Evolutionary conservation across 2,329 filamentous ascomycete genomes (phyloP).

Genomic region (Echinosphaeria canescens): DNA sequence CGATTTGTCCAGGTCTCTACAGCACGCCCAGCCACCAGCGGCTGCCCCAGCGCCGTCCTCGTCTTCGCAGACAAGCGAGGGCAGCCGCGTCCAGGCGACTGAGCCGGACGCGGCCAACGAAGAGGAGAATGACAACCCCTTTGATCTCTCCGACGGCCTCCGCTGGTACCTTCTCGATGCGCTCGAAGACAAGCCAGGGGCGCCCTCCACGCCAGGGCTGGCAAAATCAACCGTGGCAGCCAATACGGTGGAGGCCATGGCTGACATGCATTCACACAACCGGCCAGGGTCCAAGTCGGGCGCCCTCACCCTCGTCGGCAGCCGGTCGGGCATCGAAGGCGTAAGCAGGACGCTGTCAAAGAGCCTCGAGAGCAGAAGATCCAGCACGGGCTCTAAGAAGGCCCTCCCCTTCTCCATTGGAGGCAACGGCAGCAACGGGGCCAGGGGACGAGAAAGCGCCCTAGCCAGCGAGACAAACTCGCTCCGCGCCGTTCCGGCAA

Average conservation of each 20-base stretch:
- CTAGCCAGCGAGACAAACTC: constrained; percentile 37
- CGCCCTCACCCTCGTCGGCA: constrained; percentile 9
- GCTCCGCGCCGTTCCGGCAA: constrained; percentile 24
- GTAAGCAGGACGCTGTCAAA: constrained; percentile 64
- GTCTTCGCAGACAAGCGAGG: constrained; percentile 2
- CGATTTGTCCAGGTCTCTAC: constrained; percentile 63
- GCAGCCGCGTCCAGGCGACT: constrained; percentile 16
- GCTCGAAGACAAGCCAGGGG: constrained; percentile 75
- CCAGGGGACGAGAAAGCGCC: constrained; percentile 23
- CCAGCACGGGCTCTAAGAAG: constrained; percentile 70
- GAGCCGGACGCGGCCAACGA: constrained; percentile 29
- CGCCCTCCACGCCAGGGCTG: constrained; percentile 78
- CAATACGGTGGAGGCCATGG: constrained; percentile 70
- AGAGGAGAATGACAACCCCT: constrained; percentile 86
- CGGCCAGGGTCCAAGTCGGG: constrained; percentile 17
- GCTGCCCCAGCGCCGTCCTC: too few species aligned
- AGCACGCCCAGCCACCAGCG: constrained; percentile 13
- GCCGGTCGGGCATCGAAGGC: constrained; percentile 36
- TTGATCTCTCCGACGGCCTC: constrained; percentile 84
- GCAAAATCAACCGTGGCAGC: constrained; percentile 83
- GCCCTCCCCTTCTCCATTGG: constrained; percentile 32
- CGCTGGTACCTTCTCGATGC: constrained; percentile 95
- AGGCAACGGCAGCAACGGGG: too few species aligned
- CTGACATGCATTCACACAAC: constrained; percentile 36
- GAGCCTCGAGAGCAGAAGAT: constrained; percentile 78